These are phyloP conservation scores for Rhodotorula mucilaginosa DNA, from an alignment of 1,284 basidiomycete genomes.

Conservation along the genomic window DNA sequence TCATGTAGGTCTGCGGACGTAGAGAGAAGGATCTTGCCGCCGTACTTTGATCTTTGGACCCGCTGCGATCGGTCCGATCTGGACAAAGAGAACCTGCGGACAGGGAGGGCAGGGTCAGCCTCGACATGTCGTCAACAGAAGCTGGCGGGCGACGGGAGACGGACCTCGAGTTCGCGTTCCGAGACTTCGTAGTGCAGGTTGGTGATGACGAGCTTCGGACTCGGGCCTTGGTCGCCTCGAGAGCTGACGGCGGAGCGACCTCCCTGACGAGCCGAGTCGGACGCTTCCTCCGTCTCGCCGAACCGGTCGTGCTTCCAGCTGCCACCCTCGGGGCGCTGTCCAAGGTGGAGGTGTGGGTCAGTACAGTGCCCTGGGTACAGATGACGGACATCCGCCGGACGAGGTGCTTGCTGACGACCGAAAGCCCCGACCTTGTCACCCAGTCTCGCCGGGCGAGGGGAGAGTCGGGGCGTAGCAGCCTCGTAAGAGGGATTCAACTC, in stretches of 20 bases:
- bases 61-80: slow-evolving; percentile 84
- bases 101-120: neutral
- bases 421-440: no score
- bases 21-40: slow-evolving; percentile 1
- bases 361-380: no score
- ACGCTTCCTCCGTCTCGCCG: neutral
- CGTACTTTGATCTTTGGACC: slow-evolving; percentile 89
- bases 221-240: neutral
- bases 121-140: no score
- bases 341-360: neutral
- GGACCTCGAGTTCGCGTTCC: slow-evolving; percentile 78
- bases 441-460: no score
- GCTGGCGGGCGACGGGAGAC: slow-evolving; percentile 42
- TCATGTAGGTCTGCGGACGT: neutral
- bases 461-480: no score
- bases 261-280: neutral
- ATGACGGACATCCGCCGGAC: no score
- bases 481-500: neutral
- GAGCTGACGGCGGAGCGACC: neutral
- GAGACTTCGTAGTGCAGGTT: slow-evolving; percentile 93
- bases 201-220: slow-evolving; percentile 71
- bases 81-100: slow-evolving; percentile 78
- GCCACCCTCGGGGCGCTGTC: slow-evolving; percentile 18
- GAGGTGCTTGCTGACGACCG: no score
- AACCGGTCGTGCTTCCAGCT: slow-evolving; percentile 39